These are phyloP conservation scores for Botryotinia calthae DNA, from an alignment of 2,329 filamentous ascomycete species.

Conservation along the genomic window DNA sequence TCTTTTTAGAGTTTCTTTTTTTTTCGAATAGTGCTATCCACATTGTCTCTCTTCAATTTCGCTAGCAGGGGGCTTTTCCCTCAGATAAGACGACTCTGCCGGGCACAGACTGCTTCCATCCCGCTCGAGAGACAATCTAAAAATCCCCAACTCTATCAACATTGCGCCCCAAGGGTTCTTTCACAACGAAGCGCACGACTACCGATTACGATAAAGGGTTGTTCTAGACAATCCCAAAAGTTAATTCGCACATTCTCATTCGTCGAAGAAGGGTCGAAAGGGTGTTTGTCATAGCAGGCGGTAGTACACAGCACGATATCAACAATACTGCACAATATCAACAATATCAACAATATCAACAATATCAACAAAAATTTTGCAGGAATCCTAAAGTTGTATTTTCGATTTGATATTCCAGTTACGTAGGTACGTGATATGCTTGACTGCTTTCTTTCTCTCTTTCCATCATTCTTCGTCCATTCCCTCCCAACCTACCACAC, in stretches of 20 bases:
- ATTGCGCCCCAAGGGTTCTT: background rate
- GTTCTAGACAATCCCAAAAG: background rate
- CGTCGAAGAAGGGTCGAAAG: conserved; percentile 1
- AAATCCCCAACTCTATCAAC: background rate
- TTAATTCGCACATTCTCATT: conserved; percentile 18
- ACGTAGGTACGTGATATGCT: background rate
- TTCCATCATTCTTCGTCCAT: background rate
- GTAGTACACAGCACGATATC: background rate
- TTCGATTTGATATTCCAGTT: background rate
- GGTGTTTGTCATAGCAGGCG: background rate
- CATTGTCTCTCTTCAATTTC: conserved; percentile 21
- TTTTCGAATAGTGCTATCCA: background rate
- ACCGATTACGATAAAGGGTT: background rate
- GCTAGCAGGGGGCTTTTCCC: background rate
- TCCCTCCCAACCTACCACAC: background rate
- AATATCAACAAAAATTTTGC: background rate
- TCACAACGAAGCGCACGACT: background rate
- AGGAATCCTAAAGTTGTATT: background rate
- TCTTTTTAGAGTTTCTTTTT: background rate
- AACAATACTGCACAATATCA: background rate
- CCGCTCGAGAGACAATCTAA: background rate
- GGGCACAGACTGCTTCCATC: conserved; percentile 6
- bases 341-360: background rate
- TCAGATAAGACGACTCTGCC: background rate
- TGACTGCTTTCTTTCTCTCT: background rate